Evolutionary conservation across 495 filamentous ascomycete genomes (phyloP).

Genomic region (Penicillium longicatenatum): DNA sequence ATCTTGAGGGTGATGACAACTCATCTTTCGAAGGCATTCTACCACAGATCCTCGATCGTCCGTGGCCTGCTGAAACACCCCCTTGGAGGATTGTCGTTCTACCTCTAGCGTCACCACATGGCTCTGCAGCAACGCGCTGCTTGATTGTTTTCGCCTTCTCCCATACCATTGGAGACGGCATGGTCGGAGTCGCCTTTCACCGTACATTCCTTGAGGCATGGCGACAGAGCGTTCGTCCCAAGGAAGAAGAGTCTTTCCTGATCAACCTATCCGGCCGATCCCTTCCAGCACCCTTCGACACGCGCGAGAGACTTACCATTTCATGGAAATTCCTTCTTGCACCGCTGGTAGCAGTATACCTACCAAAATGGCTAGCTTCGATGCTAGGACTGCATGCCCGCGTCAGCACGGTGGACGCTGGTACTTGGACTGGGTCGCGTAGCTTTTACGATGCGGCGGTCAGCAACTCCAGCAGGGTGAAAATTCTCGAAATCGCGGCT

Average conservation of each 20-base stretch:
- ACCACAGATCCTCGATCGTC: constrained; percentile 23
- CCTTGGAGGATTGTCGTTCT: constrained; percentile 30
- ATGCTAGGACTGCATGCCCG: constrained; percentile 23
- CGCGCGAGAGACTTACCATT: constrained; percentile 25
- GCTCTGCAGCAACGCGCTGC: constrained; percentile 15
- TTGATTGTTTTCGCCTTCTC: constrained; percentile 28
- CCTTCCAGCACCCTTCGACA: constrained; percentile 25
- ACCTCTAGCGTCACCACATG: constrained; percentile 10
- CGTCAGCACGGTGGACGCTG: constrained; percentile 21
- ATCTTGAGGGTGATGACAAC: constrained; percentile 3
- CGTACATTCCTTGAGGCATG: constrained; percentile 21
- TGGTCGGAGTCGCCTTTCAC: constrained; percentile 26
- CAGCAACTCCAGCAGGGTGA: constrained; percentile 12
- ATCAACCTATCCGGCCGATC: constrained; percentile 8
- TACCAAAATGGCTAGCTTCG: constrained; percentile 16
- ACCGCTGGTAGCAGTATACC: constrained; percentile 18
- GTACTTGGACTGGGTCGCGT: constrained; percentile 25
- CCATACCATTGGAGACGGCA: constrained; percentile 27
- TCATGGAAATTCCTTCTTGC: constrained; percentile 26
- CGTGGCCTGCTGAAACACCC: constrained; percentile 25
- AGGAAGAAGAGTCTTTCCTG: constrained; percentile 7
- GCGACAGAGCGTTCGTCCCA: not conserved
- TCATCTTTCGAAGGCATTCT: constrained; percentile 13
- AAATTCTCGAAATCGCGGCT: constrained; percentile 22
- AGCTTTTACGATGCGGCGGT: constrained; percentile 18